Percentiles rank a stretch among this genome's conserved stretches.
phyloP scores from a whole-genome alignment of 805 yeast genomes.

The Candida odintsovae region DNA sequence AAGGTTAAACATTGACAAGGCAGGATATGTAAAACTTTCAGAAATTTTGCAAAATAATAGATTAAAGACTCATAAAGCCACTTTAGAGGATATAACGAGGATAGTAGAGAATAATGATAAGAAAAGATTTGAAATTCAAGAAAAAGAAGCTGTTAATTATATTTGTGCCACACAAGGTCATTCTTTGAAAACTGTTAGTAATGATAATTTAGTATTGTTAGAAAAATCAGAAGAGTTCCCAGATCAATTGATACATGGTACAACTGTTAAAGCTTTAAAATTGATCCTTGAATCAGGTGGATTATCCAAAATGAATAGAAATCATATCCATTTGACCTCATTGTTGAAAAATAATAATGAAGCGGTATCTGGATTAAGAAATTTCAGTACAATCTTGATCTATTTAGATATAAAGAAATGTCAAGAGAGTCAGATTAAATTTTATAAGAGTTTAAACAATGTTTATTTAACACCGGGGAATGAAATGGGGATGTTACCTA shows the following conservation, averaged over 20 bases:
- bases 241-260: conserved; percentile 69
- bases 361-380: conserved; percentile 72
- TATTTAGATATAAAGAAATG: conserved; percentile 53
- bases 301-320: conserved; percentile 62
- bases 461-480: conserved; percentile 69
- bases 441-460: conserved; percentile 65
- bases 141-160: conserved; percentile 11
- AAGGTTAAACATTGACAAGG: conserved; percentile 50
- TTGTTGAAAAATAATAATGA: conserved; percentile 40
- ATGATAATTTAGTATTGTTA: conserved; percentile 36
- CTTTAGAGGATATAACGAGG: conserved; percentile 49
- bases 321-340: conserved; percentile 82
- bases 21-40: conserved; percentile 59
- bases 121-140: conserved; percentile 53
- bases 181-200: conserved; percentile 44
- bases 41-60: conserved; percentile 52
- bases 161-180: conserved; percentile 97
- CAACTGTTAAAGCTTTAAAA: conserved; percentile 43
- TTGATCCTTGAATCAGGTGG: conserved; percentile 49
- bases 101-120: conserved; percentile 67
- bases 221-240: conserved; percentile 40
- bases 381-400: conserved; percentile 47
- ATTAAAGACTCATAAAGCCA: conserved; percentile 49
- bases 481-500: conserved; percentile 43
- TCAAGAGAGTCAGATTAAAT: conserved; percentile 31